Conservation (phyloP, 257 asterid genomes). For the Capsicum baccatum region DNA sequence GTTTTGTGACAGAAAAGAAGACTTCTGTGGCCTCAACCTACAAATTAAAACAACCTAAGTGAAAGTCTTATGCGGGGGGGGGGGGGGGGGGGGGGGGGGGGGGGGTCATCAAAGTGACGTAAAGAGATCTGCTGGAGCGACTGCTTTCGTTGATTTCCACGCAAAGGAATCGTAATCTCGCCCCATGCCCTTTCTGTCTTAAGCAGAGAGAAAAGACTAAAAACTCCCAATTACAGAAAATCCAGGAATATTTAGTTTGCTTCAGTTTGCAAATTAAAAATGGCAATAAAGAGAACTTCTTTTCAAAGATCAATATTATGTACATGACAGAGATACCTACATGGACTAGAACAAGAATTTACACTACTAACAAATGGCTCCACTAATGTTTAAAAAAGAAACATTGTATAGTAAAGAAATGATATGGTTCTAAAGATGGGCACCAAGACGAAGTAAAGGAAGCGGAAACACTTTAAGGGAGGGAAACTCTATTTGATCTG, state of each 20-base stretch:
- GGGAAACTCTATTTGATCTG: neutral
- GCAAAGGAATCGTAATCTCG: neutral
- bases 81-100: too few species aligned
- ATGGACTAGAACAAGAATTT: neutral
- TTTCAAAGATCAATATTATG: neutral
- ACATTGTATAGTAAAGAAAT: neutral
- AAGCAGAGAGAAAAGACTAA: neutral
- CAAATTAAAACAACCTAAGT: constrained; percentile 26
- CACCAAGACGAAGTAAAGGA: neutral
- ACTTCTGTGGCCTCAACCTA: constrained; percentile 93
- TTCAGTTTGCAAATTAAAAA: constrained; percentile 10
- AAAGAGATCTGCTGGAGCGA: neutral
- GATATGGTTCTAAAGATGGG: neutral
- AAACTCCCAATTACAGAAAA: neutral
- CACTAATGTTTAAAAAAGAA: neutral
- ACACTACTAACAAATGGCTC: neutral
- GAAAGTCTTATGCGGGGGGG: neutral
- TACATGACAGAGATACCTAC: neutral
- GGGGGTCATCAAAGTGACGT: neutral
- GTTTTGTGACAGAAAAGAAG: constrained; percentile 91
- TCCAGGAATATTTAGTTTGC: neutral
- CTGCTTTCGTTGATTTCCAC: neutral
- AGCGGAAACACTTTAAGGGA: constrained; percentile 10
- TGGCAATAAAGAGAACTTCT: neutral
- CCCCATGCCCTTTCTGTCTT: neutral